A percentile compares a stretch with the other conserved stretches of the same genome.
Evolutionary conservation across 176 grass and related monocot species (phyloP).

Genomic region (Ensete ventricosum): DNA sequence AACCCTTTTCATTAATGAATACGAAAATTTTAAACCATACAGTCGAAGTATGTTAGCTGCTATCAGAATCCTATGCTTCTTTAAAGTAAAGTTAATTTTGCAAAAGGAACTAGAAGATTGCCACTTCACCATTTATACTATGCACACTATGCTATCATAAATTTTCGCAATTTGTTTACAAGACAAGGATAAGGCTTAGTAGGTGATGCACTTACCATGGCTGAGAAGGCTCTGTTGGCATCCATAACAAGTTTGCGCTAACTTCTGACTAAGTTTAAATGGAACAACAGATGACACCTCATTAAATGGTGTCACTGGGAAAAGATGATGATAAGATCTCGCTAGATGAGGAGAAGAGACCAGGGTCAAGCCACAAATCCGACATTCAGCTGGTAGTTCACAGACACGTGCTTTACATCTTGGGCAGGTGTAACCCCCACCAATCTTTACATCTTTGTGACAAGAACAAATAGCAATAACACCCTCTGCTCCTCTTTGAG

Average conservation of each 20-base stretch:
- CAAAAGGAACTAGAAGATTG: too few relatives aligned
- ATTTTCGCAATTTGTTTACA: neutral
- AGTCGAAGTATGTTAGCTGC: too few relatives aligned
- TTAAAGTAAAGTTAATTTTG: too few relatives aligned
- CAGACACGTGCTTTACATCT: slow-evolving; percentile 97
- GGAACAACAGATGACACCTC: slow-evolving; percentile 48
- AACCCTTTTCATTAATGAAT: too few relatives aligned
- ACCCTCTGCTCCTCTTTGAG: slow-evolving; percentile 92
- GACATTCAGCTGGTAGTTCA: slow-evolving; percentile 84
- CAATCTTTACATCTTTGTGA: slow-evolving; percentile 84
- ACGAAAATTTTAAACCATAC: too few relatives aligned
- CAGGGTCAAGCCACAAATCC: slow-evolving; percentile 78
- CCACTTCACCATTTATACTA: too few relatives aligned
- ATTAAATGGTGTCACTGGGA: slow-evolving; percentile 80
- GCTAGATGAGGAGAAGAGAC: slow-evolving; percentile 94
- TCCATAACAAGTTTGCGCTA: slow-evolving; percentile 63
- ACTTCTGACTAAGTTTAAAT: slow-evolving; percentile 62
- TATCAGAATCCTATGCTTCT: too few relatives aligned
- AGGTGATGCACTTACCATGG: slow-evolving; percentile 38
- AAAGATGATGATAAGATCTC: slow-evolving; percentile 95
- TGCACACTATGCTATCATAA: too few relatives aligned
- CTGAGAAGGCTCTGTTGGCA: slow-evolving; percentile 72
- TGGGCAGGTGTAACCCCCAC: slow-evolving; percentile 89
- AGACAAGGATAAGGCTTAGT: too few relatives aligned
- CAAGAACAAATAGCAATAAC: slow-evolving; percentile 95